Evolutionary conservation across 1,284 basidiomycete genomes (phyloP).

Genomic region (Coniferiporia sulphurascens): DNA sequence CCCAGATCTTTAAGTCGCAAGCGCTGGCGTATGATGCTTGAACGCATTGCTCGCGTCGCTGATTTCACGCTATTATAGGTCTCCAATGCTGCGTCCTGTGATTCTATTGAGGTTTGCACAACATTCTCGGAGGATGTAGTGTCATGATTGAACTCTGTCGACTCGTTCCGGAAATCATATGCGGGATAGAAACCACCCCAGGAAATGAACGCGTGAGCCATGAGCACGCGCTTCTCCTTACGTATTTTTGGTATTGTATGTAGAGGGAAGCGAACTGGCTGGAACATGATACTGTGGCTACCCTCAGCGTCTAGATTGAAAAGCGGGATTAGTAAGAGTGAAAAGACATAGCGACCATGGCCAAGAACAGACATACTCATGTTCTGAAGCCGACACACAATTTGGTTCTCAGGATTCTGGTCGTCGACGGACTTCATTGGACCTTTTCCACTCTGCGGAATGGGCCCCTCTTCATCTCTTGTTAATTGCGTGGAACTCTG

Average conservation of each 20-base stretch:
- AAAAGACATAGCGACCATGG: neutral
- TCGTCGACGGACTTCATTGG: too few relatives aligned
- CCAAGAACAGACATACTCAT: neutral
- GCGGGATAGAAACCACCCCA: constrained; percentile 15
- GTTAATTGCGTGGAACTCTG: too few relatives aligned
- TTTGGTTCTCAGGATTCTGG: neutral
- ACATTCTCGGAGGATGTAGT: neutral
- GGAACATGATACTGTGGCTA: neutral
- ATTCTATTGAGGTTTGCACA: neutral
- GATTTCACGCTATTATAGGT: neutral
- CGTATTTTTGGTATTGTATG: neutral
- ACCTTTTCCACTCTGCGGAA: too few relatives aligned
- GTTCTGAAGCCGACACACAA: neutral
- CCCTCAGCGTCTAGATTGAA: neutral
- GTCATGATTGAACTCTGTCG: neutral
- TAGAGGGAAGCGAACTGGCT: neutral
- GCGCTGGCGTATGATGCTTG: neutral
- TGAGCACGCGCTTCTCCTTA: neutral
- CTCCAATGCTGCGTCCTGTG: neutral
- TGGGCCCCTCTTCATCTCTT: too few relatives aligned
- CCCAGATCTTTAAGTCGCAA: neutral
- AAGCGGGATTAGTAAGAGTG: neutral
- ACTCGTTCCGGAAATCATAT: neutral
- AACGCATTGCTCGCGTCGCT: constrained; percentile 1
- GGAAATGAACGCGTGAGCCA: neutral